Percentiles rank a stretch among this genome's conserved stretches.
These are phyloP conservation scores for Gossypium rotundifolium DNA, from an alignment of 345 rosid genomes.

Conservation along the genomic window DNA sequence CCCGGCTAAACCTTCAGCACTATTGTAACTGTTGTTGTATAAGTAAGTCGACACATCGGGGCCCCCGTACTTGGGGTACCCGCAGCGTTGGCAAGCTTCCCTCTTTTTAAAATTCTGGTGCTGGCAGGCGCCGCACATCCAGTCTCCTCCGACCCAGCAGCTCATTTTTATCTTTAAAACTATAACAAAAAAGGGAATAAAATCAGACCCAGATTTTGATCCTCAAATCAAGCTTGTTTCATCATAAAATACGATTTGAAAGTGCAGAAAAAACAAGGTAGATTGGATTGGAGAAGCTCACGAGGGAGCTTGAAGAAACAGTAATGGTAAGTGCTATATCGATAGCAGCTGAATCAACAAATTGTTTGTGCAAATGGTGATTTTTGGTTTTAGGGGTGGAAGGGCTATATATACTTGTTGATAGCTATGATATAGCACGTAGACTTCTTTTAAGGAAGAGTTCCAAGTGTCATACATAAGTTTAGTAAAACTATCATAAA, in stretches of 20 bases:
- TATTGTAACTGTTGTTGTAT: slow-evolving; percentile 18
- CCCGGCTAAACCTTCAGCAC: slow-evolving; percentile 67
- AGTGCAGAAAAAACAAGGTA: neutral
- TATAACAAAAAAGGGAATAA: neutral
- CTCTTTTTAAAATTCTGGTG: slow-evolving; percentile 77
- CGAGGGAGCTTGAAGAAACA: neutral
- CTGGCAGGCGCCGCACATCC: slow-evolving; percentile 76
- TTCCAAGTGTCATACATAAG: too few species aligned
- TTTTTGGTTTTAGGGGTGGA: slow-evolving; percentile 18
- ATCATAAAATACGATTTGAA: neutral
- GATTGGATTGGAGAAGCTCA: neutral
- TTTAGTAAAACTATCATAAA: too few species aligned
- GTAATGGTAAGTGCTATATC: neutral
- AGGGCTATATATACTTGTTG: slow-evolving; percentile 36
- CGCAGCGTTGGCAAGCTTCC: slow-evolving; percentile 64
- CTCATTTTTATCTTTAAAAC: slow-evolving; percentile 39
- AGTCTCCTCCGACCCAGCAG: slow-evolving; percentile 84
- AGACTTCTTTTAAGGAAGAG: neutral
- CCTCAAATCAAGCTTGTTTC: neutral
- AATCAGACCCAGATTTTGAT: neutral
- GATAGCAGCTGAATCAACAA: neutral
- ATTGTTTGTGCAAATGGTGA: slow-evolving; percentile 22
- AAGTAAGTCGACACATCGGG: slow-evolving; percentile 55
- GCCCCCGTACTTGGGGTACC: slow-evolving; percentile 68
- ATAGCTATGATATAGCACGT: neutral